Percentiles rank a stretch among this genome's conserved stretches.
phyloP scores from a whole-genome alignment of 108 stramenopile genomes.

The Schizochytrium sp. region DNA sequence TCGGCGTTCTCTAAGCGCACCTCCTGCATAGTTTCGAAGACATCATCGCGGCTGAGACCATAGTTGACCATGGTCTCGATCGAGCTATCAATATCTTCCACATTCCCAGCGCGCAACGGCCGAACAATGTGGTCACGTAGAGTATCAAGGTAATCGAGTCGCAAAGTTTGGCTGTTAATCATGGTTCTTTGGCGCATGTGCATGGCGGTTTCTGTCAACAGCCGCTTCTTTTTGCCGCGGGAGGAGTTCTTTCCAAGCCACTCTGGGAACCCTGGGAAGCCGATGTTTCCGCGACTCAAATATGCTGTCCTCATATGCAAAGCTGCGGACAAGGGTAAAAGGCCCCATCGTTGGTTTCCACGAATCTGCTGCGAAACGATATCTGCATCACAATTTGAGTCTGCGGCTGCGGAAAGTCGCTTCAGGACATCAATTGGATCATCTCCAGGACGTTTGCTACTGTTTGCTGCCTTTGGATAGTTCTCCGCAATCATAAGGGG shows the following conservation, averaged over 20 bases:
- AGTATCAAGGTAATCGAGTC: conserved; percentile 84
- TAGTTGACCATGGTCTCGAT: conserved; percentile 91
- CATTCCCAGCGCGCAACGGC: conserved; percentile 8
- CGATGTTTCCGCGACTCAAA: conserved; percentile 83
- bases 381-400: conserved; percentile 88
- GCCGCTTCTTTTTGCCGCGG: conserved; percentile 82
- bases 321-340: conserved; percentile 85
- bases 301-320: conserved; percentile 89
- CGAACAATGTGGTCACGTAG: conserved; percentile 76
- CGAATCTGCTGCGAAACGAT: conserved; percentile 83
- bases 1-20: conserved; percentile 70
- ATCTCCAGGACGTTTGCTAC: conserved; percentile 68
- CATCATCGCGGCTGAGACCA: conserved; percentile 91
- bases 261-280: conserved; percentile 90
- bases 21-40: conserved; percentile 90
- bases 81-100: conserved; percentile 69
- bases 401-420: conserved; percentile 83
- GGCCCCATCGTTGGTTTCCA: conserved; percentile 91
- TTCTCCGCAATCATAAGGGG: conserved; percentile 94
- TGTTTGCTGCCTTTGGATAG: conserved; percentile 81
- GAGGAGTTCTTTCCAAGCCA: conserved; percentile 96
- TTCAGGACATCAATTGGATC: conserved; percentile 69
- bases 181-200: conserved; percentile 84
- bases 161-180: conserved; percentile 76
- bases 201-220: conserved; percentile 86